Base-by-base conservation (phyloP, 768 basidiomycete species). In the Pulveroboletus sp. region DNA sequence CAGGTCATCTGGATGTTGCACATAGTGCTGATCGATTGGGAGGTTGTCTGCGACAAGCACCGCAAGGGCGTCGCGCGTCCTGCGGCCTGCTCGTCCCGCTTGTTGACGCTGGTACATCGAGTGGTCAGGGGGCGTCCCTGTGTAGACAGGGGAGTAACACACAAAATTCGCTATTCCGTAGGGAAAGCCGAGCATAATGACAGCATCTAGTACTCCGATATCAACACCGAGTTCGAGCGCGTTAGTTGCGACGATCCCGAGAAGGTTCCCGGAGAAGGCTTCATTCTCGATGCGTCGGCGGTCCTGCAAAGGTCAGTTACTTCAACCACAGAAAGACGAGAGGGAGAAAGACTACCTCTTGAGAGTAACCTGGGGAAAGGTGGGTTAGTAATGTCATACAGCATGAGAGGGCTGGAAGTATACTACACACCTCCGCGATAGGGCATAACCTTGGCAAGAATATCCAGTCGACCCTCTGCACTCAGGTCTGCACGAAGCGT, bases 221-320 rank as follows among this genome's bases (percentile, higher is more conserved):
- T 94, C 90, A n/a, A 93, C 85, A 13, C 91, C 91, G 7, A 94
- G 79, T 65, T 95, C 93, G 12, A 94, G 76, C 0, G 92, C 92
- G 58, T 92, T 94, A 1, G 92, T 95, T 1, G 91, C 88, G 29
- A 95, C 77, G 38, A 94, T 86, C 12, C 93, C 92, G 0, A 95
- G 78, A 10, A 94, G 72, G 52, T 80, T 76, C 3, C 91, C 90
- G 1, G 84, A 81, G 61, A 95, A 95, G 5, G 93, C 92, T 59
- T 94, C 87, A 38, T 79, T 73, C 65, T 95, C 92, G 42, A 94
- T 94, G 51, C 72, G 75, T 21, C 92, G 81, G 23, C 92, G 82
- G 59, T 93, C 92, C 84, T 90, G 20, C 1, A 32, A 16, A 31
- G 11, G 39, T 43, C 12, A 35, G 25, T 51, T 45, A 48, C 45